Conservation (phyloP, 2,329 filamentous ascomycete species). For the Passalora sequoiae region DNA sequence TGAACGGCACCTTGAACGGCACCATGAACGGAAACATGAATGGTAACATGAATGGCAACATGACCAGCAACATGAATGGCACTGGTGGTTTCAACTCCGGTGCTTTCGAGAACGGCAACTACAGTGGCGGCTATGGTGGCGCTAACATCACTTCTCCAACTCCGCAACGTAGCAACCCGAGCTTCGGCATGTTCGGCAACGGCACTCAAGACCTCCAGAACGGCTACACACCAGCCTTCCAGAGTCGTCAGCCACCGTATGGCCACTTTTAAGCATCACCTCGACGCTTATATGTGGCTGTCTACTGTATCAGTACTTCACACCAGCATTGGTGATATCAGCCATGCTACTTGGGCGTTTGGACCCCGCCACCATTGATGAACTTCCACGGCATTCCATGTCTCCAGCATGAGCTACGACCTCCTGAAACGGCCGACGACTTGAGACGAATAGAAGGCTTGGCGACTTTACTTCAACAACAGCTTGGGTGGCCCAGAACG, state of each 20-base stretch:
- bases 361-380: constrained; percentile 13
- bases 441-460: constrained; percentile 12
- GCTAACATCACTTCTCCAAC: constrained; percentile 26
- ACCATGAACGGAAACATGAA: too few relatives aligned
- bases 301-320: constrained; percentile 20
- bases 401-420: constrained; percentile 20
- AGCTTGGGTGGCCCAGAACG: constrained; percentile 4
- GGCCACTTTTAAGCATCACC: constrained; percentile 25
- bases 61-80: constrained; percentile 8
- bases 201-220: constrained; percentile 19
- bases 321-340: constrained; percentile 5
- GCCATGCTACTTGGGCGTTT: constrained; percentile 6
- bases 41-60: too few relatives aligned
- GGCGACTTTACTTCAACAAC: constrained; percentile 11
- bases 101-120: constrained; percentile 15
- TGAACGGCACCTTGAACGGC: too few relatives aligned
- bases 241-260: constrained; percentile 19
- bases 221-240: constrained; percentile 17
- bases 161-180: constrained; percentile 28
- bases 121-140: constrained; percentile 15
- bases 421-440: constrained; percentile 16
- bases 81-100: constrained; percentile 13
- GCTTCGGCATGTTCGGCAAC: constrained; percentile 19
- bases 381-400: constrained; percentile 14
- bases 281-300: not conserved